Evolutionary conservation across 345 rosid genomes (phyloP).

Genomic region (Kandelia obovata): DNA sequence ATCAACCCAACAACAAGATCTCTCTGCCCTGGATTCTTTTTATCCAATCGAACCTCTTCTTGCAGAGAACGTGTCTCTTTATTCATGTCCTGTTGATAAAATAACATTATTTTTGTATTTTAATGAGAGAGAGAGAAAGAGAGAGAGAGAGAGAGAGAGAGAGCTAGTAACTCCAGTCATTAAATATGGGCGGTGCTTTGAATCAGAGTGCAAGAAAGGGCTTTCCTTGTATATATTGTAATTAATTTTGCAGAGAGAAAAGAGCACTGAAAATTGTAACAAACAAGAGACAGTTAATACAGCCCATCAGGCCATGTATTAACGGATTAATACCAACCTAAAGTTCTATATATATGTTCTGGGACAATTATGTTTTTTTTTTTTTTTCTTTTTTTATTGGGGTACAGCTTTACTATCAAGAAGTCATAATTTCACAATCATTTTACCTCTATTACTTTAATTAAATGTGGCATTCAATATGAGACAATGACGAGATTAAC

Average conservation of each 20-base stretch:
- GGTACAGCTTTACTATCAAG: too few relatives aligned
- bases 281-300: conserved; percentile 5
- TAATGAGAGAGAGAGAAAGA: background rate
- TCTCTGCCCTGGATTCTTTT: conserved; percentile 38
- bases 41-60: conserved; percentile 46
- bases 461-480: too few relatives aligned
- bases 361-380: too few relatives aligned
- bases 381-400: too few relatives aligned
- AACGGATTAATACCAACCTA: too few relatives aligned
- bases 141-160: conserved; percentile 4
- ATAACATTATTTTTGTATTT: conserved; percentile 2
- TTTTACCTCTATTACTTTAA: too few relatives aligned
- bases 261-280: conserved; percentile 12
- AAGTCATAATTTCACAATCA: too few relatives aligned
- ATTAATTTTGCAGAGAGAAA: conserved; percentile 28
- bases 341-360: too few relatives aligned
- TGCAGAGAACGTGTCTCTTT: conserved; percentile 46
- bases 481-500: too few relatives aligned
- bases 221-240: conserved; percentile 8
- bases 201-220: conserved; percentile 11
- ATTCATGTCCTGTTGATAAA: conserved; percentile 26
- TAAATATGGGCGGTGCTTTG: conserved; percentile 22
- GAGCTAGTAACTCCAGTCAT: conserved; percentile 2
- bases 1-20: conserved; percentile 38
- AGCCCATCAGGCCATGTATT: too few relatives aligned